Evolutionary conservation across 2,329 filamentous ascomycete genomes (phyloP), one percentile per base, ranked within the genome.

Genomic region (Xylariaceae sp.): DNA sequence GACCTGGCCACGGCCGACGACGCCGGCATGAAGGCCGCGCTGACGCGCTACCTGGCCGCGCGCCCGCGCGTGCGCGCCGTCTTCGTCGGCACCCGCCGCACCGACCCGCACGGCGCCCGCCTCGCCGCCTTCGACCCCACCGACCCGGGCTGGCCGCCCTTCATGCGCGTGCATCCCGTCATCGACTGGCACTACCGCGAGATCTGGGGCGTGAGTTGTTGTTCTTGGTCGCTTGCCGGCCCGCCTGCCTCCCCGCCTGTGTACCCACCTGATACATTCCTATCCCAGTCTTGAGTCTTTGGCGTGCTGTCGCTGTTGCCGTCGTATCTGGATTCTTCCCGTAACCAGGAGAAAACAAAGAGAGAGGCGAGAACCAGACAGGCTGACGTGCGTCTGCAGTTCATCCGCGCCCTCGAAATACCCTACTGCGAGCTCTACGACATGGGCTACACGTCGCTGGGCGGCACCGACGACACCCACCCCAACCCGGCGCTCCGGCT

Each of bases 161-260:
- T 96, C 52, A 89, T 96, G 80, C 77, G 92, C 38, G 72, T 96
- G 39, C 88, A 98, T 59, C 90, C 92, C 0, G 84, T 98, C 8
- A 89, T 98, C 53, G 92, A 98, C 60, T 98, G 92, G 92, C 86
- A 92, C 57, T 94, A 95, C 59, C 75, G 77, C 9, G 90, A 96
- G 58, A 90, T 96, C 34, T 96, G 92, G 92, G 77, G 80, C 13
- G 88, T 93, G 53, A 68, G 85, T 70, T 53, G 50, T 31, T n/a
- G 9, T 30, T 14, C 32, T 14, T 17, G 16, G 32, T 15, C 31
- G 31, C 29, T 36, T n/a, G 21, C 12, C 13, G 5, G 13, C 27
- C 27, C 18, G 15, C 14, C 15, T n/a, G 21, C 31, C 16, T 11
- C n/a, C n/a, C n/a, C n/a, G n/a, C n/a, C 13, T 28, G 23, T 27